A percentile compares a stretch with the other conserved stretches of the same genome.
These are phyloP conservation scores for Penicillium sp. DNA, from an alignment of 2,329 filamentous ascomycete genomes.

Conservation along the genomic window DNA sequence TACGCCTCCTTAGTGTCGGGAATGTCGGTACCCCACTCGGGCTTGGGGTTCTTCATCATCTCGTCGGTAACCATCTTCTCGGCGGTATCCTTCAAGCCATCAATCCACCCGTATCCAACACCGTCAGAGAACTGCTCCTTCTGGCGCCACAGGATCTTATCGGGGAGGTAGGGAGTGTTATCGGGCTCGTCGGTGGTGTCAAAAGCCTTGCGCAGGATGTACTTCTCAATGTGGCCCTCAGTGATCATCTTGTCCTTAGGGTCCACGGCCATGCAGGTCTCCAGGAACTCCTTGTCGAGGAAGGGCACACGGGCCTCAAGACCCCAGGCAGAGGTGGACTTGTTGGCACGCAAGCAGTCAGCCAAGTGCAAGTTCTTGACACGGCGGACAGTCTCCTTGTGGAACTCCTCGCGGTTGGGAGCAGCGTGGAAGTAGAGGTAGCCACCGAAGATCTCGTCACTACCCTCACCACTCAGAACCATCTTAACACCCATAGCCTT, in stretches of 20 bases:
- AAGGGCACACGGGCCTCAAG: slow-evolving; percentile 97
- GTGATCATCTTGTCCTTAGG: slow-evolving; percentile 95
- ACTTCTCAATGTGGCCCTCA: slow-evolving; percentile 88
- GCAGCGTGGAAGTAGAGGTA: slow-evolving; percentile 99
- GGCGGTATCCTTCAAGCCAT: slow-evolving; percentile 91
- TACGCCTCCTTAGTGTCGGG: slow-evolving; percentile 96
- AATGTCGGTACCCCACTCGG: slow-evolving; percentile 89
- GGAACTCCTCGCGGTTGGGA: slow-evolving; percentile 87
- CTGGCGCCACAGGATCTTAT: slow-evolving; percentile 95
- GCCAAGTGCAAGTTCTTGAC: slow-evolving; percentile 95
- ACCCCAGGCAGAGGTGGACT: slow-evolving; percentile 97
- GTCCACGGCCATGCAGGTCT: slow-evolving; percentile 90
- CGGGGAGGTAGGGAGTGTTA: slow-evolving; percentile 82
- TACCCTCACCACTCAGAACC: slow-evolving; percentile 95
- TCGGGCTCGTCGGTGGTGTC: slow-evolving; percentile 86
- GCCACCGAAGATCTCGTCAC: slow-evolving; percentile 96
- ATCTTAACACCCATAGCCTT: slow-evolving; percentile 99
- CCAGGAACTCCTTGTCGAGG: slow-evolving; percentile 95
- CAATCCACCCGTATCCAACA: slow-evolving; percentile 98
- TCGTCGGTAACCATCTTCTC: slow-evolving; percentile 89
- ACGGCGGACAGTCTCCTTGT: slow-evolving; percentile 88
- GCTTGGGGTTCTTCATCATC: slow-evolving; percentile 97
- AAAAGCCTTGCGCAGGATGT: slow-evolving; percentile 96
- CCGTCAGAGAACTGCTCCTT: slow-evolving; percentile 99
- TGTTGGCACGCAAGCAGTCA: slow-evolving; percentile 98